Base-by-base conservation (phyloP, 2,329 filamentous ascomycete genomes). In the Bipolaris gigantea region DNA sequence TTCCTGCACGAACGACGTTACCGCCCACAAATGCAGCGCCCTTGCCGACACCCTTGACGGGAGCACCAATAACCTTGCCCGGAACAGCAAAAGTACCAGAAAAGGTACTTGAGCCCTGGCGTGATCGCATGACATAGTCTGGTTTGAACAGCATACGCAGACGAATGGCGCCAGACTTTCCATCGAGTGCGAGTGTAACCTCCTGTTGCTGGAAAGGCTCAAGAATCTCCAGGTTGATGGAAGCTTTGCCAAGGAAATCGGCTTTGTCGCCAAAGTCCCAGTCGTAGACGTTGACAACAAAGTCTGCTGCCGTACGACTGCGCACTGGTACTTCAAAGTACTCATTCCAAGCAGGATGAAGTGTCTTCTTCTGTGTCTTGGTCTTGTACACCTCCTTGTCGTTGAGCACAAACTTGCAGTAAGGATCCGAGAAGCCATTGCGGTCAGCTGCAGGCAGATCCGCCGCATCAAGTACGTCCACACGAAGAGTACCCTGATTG, bases 201-300 rank as follows among this genome's bases (percentile, higher is more conserved):
- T 96, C 91, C 64, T 89, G 85, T 10, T 86, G 84, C 70, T 84
- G 84, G 80, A 97, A 97, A 0, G 94, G 94, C 65, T 96, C 91
- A 7, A 99, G 81, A 30, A 86, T 76, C 45, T 88, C 85, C 15
- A 99, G 82, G 64, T 90, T 86, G 69, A 99, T 90, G 4, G 79
- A 77, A 0, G 90, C 82, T 55, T 81, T 83, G 40, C 94, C 94
- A n/a, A 99, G 79, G 72, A 89, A 89, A 74, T 99, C 94, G 1
- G 92, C 91, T 75, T 92, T 93, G 73, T 96, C 92, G 43, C 90
- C 93, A 79, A 97, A 96, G 73, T 99, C 94, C 85, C 93, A 99
- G 71, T 99, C 94, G 72, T 88, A 96, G 2, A 97, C 87, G 51
- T 90, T 89, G 67, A 91, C 86, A 30, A 82, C 82, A 76, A 99